Base-by-base conservation (phyloP, 2,329 filamentous ascomycete species). In the Ophiosphaerella korrae region DNA sequence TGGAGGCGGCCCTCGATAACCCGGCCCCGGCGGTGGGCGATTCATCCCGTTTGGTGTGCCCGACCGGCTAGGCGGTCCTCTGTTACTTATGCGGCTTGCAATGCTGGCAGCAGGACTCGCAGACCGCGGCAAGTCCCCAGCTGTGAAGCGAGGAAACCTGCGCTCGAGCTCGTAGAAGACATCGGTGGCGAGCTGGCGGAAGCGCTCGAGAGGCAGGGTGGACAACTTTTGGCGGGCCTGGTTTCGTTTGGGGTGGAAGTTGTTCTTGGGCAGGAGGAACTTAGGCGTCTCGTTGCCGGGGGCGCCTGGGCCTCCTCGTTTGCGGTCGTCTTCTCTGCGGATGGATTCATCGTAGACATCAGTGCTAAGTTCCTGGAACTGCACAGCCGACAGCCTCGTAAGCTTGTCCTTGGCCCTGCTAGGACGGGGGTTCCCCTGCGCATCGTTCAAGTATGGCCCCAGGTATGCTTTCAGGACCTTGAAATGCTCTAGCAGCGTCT, bases 291-390 rank as follows among this genome's bases (percentile, higher is more conserved):
- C 64, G 62, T 73, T 77, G 40, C 75, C 74, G 26, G 77, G 77
- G 40, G 82, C 82, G 44, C 81, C 67, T 18, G 70, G 71, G n/a
- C 77, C 76, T 26, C 76, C 73, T 43, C 74, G 69, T 50, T 71
- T 69, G 33, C 77, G 75, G 44, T 80, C 81, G 59, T 89, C 84
- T 74, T 97, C 92, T 58, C 94, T 86, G 52, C 94, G 88, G 62
- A 95, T 82, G 59, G 97, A 81, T 77, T 99, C 94, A 75, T 99
- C 94, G 76, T 89, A 97, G 35, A 99, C 93, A 76, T 99, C 94
- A 50, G 93, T 97, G 75, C 92, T 97, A 56, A 99, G 83, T 77
- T 99, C 94, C 75, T 96, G 91, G 74, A 99, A 97, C 74, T 99
- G 94, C 24, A 96, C 90, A 1, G 88, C 81, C 1, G 92, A 96